Conservation (phyloP, 2,329 filamentous ascomycete genomes). For the Xylariomycetidae sp. region DNA sequence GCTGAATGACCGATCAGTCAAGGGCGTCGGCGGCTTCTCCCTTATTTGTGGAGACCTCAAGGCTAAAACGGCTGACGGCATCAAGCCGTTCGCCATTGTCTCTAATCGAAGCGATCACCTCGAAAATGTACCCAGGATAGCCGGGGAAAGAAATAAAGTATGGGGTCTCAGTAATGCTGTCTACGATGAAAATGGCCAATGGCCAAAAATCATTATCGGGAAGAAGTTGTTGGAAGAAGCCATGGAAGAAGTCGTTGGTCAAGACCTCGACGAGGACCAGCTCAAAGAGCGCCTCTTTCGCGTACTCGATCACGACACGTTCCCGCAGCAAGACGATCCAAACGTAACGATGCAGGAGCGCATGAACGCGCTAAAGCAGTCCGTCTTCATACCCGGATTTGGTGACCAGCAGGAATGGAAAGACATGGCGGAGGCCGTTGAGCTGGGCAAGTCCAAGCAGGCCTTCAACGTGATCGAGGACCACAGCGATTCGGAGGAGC, state of each 20-base stretch:
- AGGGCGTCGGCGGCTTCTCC: constrained; percentile 62
- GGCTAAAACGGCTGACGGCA: constrained; percentile 17
- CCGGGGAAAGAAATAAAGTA: constrained; percentile 43
- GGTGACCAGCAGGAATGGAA: constrained; percentile 42
- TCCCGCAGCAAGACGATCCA: constrained; percentile 38
- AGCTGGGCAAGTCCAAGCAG: constrained; percentile 32
- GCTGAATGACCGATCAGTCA: constrained; percentile 48
- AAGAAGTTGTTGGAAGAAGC: constrained; percentile 39
- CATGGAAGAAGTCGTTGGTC: constrained; percentile 35
- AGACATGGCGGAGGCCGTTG: constrained; percentile 39
- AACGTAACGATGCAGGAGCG: constrained; percentile 48
- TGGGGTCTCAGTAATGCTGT: constrained; percentile 61
- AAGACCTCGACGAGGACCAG: constrained; percentile 38
- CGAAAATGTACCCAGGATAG: constrained; percentile 55
- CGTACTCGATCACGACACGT: constrained; percentile 53
- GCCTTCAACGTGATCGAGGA: constrained; percentile 34
- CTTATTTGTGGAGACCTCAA: constrained; percentile 60
- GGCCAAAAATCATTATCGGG: constrained; percentile 58
- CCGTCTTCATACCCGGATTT: constrained; percentile 58
- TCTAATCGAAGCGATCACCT: constrained; percentile 54
- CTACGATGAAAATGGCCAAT: constrained; percentile 47
- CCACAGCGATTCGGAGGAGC: constrained; percentile 27
- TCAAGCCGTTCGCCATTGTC: constrained; percentile 54
- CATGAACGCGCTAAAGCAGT: constrained; percentile 49
- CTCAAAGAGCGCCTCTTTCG: constrained; percentile 48